A percentile compares a stretch with the other conserved stretches of the same genome.
These are phyloP conservation scores for Paraphaeosphaeria sporulosa DNA, from an alignment of 2,329 filamentous ascomycete species.

Conservation along the genomic window DNA sequence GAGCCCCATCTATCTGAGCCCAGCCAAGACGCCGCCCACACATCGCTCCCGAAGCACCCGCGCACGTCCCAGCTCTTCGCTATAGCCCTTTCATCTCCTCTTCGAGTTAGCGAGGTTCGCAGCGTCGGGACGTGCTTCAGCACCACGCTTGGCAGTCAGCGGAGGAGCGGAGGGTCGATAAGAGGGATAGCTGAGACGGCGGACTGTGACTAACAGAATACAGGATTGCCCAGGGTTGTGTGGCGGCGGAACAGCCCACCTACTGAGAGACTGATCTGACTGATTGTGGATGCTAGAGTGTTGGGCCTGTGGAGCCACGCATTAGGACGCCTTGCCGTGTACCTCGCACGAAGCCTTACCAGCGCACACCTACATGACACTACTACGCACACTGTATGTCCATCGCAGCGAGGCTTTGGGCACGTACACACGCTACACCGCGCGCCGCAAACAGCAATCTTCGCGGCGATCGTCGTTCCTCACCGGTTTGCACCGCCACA, in stretches of 20 bases:
- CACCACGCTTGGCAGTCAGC: constrained; percentile 5
- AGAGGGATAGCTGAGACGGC: background rate
- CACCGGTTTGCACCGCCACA: constrained; percentile 12
- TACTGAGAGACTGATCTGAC: background rate
- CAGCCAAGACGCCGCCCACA: background rate
- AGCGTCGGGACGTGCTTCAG: background rate
- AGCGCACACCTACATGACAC: background rate
- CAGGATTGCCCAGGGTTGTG: background rate
- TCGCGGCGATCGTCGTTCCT: constrained; percentile 12
- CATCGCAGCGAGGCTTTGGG: background rate
- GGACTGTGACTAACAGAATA: constrained; percentile 10
- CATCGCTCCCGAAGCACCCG: background rate
- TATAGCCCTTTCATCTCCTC: background rate
- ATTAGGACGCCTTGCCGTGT: constrained; percentile 8
- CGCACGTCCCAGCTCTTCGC: background rate
- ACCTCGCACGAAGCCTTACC: background rate
- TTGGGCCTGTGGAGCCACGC: background rate
- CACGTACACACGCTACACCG: background rate
- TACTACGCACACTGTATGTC: no score
- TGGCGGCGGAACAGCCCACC: background rate
- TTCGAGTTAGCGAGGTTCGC: background rate
- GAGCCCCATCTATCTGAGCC: background rate
- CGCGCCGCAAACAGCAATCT: background rate
- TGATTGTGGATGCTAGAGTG: background rate
- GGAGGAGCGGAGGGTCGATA: constrained; percentile 11